These are phyloP conservation scores for Mycocentrospora acerina DNA, from an alignment of 2,329 filamentous ascomycete species.

Conservation along the genomic window DNA sequence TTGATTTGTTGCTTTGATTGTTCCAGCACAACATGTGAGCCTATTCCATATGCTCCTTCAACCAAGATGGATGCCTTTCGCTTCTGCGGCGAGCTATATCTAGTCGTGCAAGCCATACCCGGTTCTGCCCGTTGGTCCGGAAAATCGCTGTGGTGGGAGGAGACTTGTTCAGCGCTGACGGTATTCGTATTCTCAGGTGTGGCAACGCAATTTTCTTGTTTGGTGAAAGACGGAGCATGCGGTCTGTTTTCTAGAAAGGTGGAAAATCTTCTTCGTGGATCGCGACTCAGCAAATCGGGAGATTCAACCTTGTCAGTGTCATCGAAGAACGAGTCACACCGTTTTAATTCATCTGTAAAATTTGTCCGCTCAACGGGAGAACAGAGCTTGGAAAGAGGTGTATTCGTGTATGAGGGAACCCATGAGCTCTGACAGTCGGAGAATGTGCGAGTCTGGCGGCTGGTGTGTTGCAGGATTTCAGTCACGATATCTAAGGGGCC, in stretches of 20 bases:
- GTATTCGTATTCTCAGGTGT: not conserved
- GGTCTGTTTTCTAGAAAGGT: too few relatives aligned
- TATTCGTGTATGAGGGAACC: slow-evolving; percentile 4
- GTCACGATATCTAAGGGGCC: not conserved
- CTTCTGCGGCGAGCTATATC: slow-evolving; percentile 4
- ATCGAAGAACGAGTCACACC: not conserved
- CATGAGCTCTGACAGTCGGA: not conserved
- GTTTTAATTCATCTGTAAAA: not conserved
- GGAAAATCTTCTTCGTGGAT: too few relatives aligned
- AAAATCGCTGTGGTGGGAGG: not conserved
- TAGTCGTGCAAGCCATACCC: not conserved
- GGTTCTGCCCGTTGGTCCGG: not conserved
- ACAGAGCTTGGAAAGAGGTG: not conserved
- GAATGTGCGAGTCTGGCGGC: too few relatives aligned
- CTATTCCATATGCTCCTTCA: not conserved
- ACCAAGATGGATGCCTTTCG: slow-evolving; percentile 7
- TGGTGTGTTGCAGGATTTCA: too few relatives aligned
- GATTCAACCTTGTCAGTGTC: not conserved
- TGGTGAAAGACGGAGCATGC: too few relatives aligned
- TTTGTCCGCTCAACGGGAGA: not conserved
- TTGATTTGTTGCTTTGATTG: not conserved
- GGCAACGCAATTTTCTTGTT: too few relatives aligned
- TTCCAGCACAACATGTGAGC: too few relatives aligned
- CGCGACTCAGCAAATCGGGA: too few relatives aligned
- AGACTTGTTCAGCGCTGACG: not conserved